Evolutionary conservation across 768 basidiomycete genomes (phyloP), one percentile per base, ranked within the genome.

Genomic region (Rhodosporidiobolus odoratus): DNA sequence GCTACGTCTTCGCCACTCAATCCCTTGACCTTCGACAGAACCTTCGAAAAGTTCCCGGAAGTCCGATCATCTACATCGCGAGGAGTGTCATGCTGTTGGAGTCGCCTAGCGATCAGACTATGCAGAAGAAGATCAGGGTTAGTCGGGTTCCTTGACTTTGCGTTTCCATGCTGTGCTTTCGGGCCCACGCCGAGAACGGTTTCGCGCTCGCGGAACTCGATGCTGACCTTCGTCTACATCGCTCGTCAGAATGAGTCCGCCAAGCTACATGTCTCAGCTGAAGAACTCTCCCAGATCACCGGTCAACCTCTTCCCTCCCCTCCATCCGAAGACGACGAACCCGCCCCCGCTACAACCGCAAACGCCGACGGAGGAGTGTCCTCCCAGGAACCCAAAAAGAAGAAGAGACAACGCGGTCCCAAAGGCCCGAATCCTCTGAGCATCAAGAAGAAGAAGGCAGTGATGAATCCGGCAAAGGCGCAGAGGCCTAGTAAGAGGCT

Each of bases 361-460:
- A 50, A 58, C 40, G 66, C 54, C 34, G 40, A 38, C 61, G 52
- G 50, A 65, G 47, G 37, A 50, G 54, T 17, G 7, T 4, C 80
- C 80, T 10, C 6, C 45, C 47, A 63, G 17, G 27, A 54, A 2
- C 45, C 21, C 75, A 30, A 76, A 43, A 62, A 78, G 35, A 66
- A 80, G 58, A 83, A 84, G 71, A 69, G 76, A 58, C 60, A 58
- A 48, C 41, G 62, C 41, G 87, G 86, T 0, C 88, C 89, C 0
- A 94, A 91, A 77, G 91, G 85, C 0, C 92, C 94, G 2, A 98
- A 97, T 81, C 92, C 95, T 13, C 84, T 97, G 5, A 93, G 91
- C 69, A 82, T 94, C 54, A 93, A 92, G 84, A 96, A 92, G 60
- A 71, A 70, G 66, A 68, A 67, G 47, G n/a, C n/a, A 67, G 59